Evolutionary conservation across 768 basidiomycete species (phyloP), one percentile per base, ranked within the genome.

Genomic region (Stropharia rugosoannulata): DNA sequence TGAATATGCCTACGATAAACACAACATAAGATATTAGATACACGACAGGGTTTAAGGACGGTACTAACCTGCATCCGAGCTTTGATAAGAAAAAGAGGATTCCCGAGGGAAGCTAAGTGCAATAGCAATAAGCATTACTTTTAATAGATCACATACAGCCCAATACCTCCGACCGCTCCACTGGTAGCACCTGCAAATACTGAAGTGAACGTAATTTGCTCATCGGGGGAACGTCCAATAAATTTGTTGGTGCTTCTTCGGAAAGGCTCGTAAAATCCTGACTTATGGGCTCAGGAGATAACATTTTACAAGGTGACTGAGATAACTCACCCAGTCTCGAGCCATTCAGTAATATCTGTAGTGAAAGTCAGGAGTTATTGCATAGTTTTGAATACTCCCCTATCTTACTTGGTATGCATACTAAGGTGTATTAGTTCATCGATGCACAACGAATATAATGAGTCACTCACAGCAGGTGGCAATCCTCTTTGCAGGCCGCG

Each of bases 221-320:
- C 85, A 18, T 79, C 77, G 38, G 85, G 72, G 29, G 79, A 69
- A 59, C 80, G 72, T 39, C 95, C 94, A 48, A 91, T 69, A 38
- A 85, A 60, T 16, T 73, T 73, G 72, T 98, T 99, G 49, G 92
- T 67, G 2, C 70, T 70, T 56, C 75, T 80, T 56, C 97, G 81
- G 54, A 98, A 83, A 1, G 95, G 96, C 68, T 99, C 97, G 67
- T 97, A 99, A 67, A 99, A 96, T 4, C 97, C 96, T 93, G 60
- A 16, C 19, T 36, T 25, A 45, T 27, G 37, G 15, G 35, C 13
- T 38, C 54, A 16, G 48, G 46, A 22, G 42, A 16, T 12, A 11
- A 13, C 36, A 12, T 16, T 37, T 32, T 2, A 9, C 18, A 35
- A 18, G 37, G 19, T 29, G 22, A 18, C 18, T 11, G 9, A n/a